These are phyloP conservation scores for Pichia sp. DNA, from an alignment of 1,139 yeast species.

Conservation along the genomic window DNA sequence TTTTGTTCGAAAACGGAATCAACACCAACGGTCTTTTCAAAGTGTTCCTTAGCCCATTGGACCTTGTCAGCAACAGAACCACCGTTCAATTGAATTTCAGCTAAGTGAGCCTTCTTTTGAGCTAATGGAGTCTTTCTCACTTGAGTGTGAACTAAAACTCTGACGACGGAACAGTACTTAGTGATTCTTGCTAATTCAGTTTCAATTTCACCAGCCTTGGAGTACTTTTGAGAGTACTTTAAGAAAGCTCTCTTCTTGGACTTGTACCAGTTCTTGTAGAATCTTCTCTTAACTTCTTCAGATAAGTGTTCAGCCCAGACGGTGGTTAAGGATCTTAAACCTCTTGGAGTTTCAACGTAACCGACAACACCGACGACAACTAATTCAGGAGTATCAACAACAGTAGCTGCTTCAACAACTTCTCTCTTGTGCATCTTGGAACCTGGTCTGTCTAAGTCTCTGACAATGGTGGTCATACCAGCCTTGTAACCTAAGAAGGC, in stretches of 20 bases:
- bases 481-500: constrained; percentile 99
- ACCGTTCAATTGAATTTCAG: constrained; percentile 99
- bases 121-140: constrained; percentile 98
- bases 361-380: constrained; percentile 99
- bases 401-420: constrained; percentile 98
- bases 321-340: constrained; percentile 98
- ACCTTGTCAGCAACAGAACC: constrained; percentile 97
- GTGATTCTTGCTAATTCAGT: constrained; percentile 97
- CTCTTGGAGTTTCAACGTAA: constrained; percentile 99
- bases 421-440: constrained; percentile 99
- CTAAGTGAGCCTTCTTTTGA: constrained; percentile 99
- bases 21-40: constrained; percentile 96
- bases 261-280: constrained; percentile 99
- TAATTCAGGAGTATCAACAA: constrained; percentile 98
- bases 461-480: constrained; percentile 99
- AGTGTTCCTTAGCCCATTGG: constrained; percentile 98
- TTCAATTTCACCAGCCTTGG: constrained; percentile 78
- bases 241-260: constrained; percentile 99
- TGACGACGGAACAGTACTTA: constrained; percentile 97
- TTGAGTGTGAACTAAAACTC: constrained; percentile 99
- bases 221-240: constrained; percentile 98
- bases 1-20: constrained; percentile 96
- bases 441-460: constrained; percentile 99
- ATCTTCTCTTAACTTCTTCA: constrained; percentile 99
- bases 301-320: constrained; percentile 99